Base-by-base conservation (phyloP, 1,284 basidiomycete species). In the Rugosomyces carneus region DNA sequence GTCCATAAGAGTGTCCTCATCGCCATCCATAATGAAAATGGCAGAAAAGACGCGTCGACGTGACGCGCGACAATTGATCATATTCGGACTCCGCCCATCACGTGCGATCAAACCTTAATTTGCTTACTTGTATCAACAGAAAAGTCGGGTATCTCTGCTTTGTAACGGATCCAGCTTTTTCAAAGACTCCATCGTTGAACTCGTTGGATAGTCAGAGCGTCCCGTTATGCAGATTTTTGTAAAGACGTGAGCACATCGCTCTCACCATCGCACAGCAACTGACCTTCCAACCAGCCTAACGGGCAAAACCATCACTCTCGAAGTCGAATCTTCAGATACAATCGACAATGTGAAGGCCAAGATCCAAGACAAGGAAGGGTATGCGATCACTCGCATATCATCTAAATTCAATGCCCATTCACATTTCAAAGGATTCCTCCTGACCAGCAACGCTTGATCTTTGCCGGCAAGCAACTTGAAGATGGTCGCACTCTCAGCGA, bases 291-390 rank as follows among this genome's bases (percentile, higher is more conserved):
- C 19, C 61, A 93, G 89, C 80, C 89, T 98, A 58, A 97, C 94
- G 77, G 94, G 95, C 68, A 98, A 97, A 79, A 96, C 93, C 57
- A 95, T 96, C 78, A 95, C 93, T 62, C 88, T 95, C 66, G 93
- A 96, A 79, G 93, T 95, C 56, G 92, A 95, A 72, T 93, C 91
- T 54, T 92, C 88, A 51, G 92, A 95, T 76, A 94, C 93, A 54
- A 94, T 96, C 72, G 93, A 97, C 78, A 95, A 95, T 80, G 92
- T 94, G 73, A 93, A 94, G 77, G 80, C 88, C 66, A 94, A 94
- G 72, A 94, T 94, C 63, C 90, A 93, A 67, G 91, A 93, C 75
- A 93, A 93, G 78, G 91, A 93, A 69, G 91, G 91, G 83, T 91
- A 63, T 50, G 80, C 55, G 3, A 5, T 47, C 5, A 16, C 21